Evolutionary conservation across 2,329 filamentous ascomycete species (phyloP), one percentile per base, ranked within the genome.

Genomic region (Canariomyces notabilis): DNA sequence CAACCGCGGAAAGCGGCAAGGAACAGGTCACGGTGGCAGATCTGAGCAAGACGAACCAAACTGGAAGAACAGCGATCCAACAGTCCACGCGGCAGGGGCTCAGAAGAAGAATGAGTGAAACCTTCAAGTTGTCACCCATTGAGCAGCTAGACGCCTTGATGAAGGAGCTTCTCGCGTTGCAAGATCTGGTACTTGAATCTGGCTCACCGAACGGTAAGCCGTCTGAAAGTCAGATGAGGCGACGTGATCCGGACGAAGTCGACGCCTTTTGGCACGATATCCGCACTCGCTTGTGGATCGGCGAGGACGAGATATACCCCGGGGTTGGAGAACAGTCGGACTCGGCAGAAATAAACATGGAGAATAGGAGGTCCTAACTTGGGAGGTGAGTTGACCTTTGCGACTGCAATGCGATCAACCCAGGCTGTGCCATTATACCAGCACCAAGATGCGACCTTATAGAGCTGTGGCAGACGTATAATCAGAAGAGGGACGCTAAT

Each of bases 261-360:
- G 37, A 47, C 18, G 29, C 31, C 3, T 56, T 47, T 12, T 56
- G 54, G 55, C 36, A 33, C 18, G 15, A 18, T 6, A 48, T 54
- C 15, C 47, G 55, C 4, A 18, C 21, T 8, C 38, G 42, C 16
- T 32, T 57, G 6, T 52, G 50, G 48, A 44, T 55, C 16, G 42
- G 52, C 29, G 50, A 56, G 2, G 47, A 48, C 2, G 55, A 57
- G 35, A 50, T 52, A 26, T n/a, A n/a, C n/a, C n/a, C n/a, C n/a
- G n/a, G n/a, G n/a, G n/a, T n/a, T n/a, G n/a, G n/a, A n/a, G n/a
- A n/a, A n/a, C n/a, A n/a, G n/a, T n/a, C n/a, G n/a, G n/a, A n/a
- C n/a, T n/a, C n/a, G n/a, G n/a, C n/a, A 15, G 18, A 6, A 39
- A 16, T 32, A 20, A 15, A 23, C 35, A n/a, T 12, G 16, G 6